phyloP scores from a whole-genome alignment of 495 filamentous ascomycete species.

The Penicillium desertorum region DNA sequence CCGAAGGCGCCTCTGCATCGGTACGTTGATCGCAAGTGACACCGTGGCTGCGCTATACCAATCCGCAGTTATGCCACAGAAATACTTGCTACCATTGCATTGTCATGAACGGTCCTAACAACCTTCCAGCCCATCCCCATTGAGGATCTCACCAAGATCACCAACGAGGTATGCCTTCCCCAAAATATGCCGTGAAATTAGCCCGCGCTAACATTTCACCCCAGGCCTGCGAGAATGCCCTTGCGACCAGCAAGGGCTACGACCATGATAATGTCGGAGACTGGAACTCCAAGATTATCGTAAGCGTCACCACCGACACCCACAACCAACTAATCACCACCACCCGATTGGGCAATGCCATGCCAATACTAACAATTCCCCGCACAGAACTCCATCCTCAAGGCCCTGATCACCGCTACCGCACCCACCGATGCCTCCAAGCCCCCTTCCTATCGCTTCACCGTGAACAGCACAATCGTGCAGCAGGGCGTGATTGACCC shows the following conservation, averaged over 20 bases:
- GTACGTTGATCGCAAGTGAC: slow-evolving; percentile 28
- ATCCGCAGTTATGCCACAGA: background rate
- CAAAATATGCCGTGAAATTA: slow-evolving; percentile 1
- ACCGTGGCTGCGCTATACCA: background rate
- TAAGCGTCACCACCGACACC: slow-evolving; percentile 43
- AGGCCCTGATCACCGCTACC: slow-evolving; percentile 79
- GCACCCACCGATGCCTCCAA: slow-evolving; percentile 53
- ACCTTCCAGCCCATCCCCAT: slow-evolving; percentile 67
- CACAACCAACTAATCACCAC: background rate
- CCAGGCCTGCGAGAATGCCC: slow-evolving; percentile 79
- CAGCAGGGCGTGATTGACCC: slow-evolving; percentile 66
- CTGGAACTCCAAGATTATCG: slow-evolving; percentile 93
- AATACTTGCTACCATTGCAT: background rate
- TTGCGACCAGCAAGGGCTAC: slow-evolving; percentile 70
- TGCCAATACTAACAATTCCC: slow-evolving; percentile 8
- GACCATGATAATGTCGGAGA: slow-evolving; percentile 73
- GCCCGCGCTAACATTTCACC: slow-evolving; percentile 4
- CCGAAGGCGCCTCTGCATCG: slow-evolving; percentile 33
- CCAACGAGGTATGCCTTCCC: slow-evolving; percentile 65
- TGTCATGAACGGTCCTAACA: slow-evolving; percentile 15
- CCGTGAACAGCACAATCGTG: slow-evolving; percentile 96
- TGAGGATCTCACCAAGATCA: slow-evolving; percentile 77
- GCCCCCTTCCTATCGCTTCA: slow-evolving; percentile 72
- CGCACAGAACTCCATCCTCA: slow-evolving; percentile 77
- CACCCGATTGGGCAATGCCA: background rate